Evolutionary conservation across 139 green algal genomes (phyloP), one percentile per base, ranked within the genome.

Genomic region (Auxenochlorella pyrenoidosa): DNA sequence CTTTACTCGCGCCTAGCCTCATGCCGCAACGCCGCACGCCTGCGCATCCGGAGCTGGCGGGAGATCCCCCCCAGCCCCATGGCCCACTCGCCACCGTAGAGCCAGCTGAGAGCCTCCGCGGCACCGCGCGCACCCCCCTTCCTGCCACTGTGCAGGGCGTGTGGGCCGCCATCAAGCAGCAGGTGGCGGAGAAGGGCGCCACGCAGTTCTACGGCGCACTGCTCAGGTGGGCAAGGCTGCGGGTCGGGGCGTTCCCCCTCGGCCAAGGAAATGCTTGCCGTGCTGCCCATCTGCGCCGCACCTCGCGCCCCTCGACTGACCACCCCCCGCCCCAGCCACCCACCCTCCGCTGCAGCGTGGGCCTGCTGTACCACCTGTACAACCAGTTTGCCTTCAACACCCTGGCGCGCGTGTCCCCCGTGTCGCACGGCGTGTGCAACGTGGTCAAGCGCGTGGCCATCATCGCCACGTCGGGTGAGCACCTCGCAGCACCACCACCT

Each of bases 341-440:
- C 19, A 40, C 66, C 66, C 38, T 24, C 15, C 30, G 8, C 38
- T 32, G 79, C 79, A 85, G 88, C 36, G 97, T 99, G 1, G 98
- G 98, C 63, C 91, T 99, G 87, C 95, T 99, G 85, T 99, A 99
- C 93, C 98, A 99, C 90, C 88, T 99, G 78, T 99, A 99, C 96
- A 99, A 99, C 92, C 95, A 99, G 95, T 98, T 99, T 92, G 97
- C 97, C 18, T 99, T 98, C 94, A 99, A 99, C 95, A 99, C 97
- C 8, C 94, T 99, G 87, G 91, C 95, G 58, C 95, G 97, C 81
- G 97, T 99, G 58, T 96, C 91, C 79, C 97, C 98, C 24, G 97
- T 99, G 85, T 98, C 96, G 34, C 97, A 99, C 90, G 97, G 97
- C 81, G 98, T 99, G 75, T 99, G 98, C 95, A 99, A 99, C 93